Base-by-base conservation (phyloP, 129 eudicot species). In the Arctium minus region DNA sequence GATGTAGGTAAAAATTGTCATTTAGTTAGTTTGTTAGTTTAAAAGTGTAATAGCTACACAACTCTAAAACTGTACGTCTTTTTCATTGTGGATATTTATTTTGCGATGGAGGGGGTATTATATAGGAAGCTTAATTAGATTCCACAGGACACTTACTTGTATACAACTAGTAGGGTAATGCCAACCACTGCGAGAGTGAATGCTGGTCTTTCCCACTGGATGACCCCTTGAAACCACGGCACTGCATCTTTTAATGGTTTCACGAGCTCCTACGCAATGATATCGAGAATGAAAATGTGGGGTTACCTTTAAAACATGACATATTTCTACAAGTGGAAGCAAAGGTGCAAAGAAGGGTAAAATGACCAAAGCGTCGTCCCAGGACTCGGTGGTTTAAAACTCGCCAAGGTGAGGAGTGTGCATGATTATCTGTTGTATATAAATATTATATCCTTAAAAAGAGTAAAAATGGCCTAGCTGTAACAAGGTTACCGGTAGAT, bases 201-300 rank as follows among this genome's bases (percentile, higher is more conserved):
- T 75, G 50, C 76, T 1, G 98, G 96, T 72, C 80, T 89, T 87
- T 93, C 91, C 99, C 98, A 96, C 15, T 76, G 77, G 30, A 93
- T 38, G 11, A 93, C 73, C 65, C 86, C 86, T 89, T 84, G 91
- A 79, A 75, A 83, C 94, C 89, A 82, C 35, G 91, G 89, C 69
- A 79, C 77, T 75, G 85, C 77, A 30, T 77, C 73, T 81, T 76
- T 56, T n/a, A 89, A 36, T 0, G 94, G 97, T 78, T 88, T 87
- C 68, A 96, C 83, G 2, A 93, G 87, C 83, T 93, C 98, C 98
- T 96, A 84, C n/a, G 13, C 13, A 87, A 18, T 0, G 3, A 75
- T 72, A 80, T 69, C 18, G n/a, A 75, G 40, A 33, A 1, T 13
- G 5, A 46, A 67, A 80, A 46, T 38, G 40, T 3, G 42, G 3